Evolutionary conservation across 768 basidiomycete species (phyloP), one percentile per base, ranked within the genome.

Genomic region (Polyporus arcularius): DNA sequence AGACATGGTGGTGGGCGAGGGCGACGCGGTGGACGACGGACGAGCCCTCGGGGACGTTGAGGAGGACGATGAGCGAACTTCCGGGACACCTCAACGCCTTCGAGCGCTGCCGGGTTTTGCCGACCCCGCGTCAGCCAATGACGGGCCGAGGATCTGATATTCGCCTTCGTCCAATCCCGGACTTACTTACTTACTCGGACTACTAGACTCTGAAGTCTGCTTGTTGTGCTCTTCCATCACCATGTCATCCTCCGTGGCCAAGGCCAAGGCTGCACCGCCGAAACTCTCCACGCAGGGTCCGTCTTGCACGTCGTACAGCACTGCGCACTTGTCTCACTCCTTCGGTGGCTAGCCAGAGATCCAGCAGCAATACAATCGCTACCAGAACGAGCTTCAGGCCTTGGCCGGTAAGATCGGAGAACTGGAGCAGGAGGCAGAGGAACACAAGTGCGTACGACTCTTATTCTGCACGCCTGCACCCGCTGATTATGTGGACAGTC

Each of bases 371-470:
- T 96, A 92, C 70, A 80, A 87, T 63, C 85, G 88, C 59, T 81
- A 90, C 68, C 91, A 96, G 74, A 91, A 83, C 75, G 96, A 98
- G 51, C 78, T 98, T 31, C 94, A 96, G 73, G 84, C 87, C n/a
- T 76, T 98, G 30, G 94, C 94, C 40, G 85, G 88, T 65, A 98
- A 98, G 77, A 96, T 98, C 67, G 92, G 92, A 62, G 97, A 99
- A 75, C 82, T 99, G 35, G 97, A 99, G 73, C 86, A 89, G 65
- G 97, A 99, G 70, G 86, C 93, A 18, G 97, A 99, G 63, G 97
- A 99, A 72, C 95, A 99, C 73, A 81, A 83, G 96, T 95, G 64
- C 65, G 88, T 82, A 48, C 43, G 1, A 18, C 12, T 16, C 15
- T 45, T n/a, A 2, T 8, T n/a, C 16, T 45, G 2, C n/a, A 9